Evolutionary conservation across 805 yeast genomes (phyloP), one percentile per base, ranked within the genome.

Genomic region (Candida peoriensis): DNA sequence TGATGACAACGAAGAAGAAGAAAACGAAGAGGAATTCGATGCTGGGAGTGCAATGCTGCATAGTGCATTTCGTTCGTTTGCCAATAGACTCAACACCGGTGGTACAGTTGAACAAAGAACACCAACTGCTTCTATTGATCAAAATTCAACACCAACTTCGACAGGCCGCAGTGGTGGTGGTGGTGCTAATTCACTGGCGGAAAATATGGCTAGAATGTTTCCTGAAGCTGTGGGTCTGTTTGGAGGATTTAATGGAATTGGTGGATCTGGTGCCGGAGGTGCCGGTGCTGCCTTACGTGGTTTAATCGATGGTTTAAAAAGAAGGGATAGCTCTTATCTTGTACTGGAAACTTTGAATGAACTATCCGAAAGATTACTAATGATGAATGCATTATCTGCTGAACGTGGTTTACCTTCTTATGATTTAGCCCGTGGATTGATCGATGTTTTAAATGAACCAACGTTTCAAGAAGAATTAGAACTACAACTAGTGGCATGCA

Each of bases 401-500:
- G 89, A 81, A 38, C 59, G 87, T 20, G 55, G 66, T 3, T 61
- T 89, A 8, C 87, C 95, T 0, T 65, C 80, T 0, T 70, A 66
- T 32, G 67, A 63, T 33, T 53, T 87, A 17, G 63, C 83, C 0
- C 64, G 62, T 20, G 70, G 71, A 12, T 57, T 89, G 28, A 74
- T 82, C 1, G 56, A 58, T 3, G 68, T 87, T 7, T 60, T 90
- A 52, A 64, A 66, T 12, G 78, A 76, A 41, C 80, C 85, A 0
- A 28, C 48, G 6, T 68, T 77, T 32, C 70, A 67, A 20, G 83
- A 76, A 15, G 81, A 82, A 43, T 61, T 85, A 32, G 96, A 90
- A 51, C 53, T 89, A n/a, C 90, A 83, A 50, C 60, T 90, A 28
- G 80, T 83, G 25, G 81, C 94, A 0, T 84, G 95, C 49, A 72